phyloP scores from a whole-genome alignment of 805 yeast genomes.

The Metschnikowia sp. region DNA sequence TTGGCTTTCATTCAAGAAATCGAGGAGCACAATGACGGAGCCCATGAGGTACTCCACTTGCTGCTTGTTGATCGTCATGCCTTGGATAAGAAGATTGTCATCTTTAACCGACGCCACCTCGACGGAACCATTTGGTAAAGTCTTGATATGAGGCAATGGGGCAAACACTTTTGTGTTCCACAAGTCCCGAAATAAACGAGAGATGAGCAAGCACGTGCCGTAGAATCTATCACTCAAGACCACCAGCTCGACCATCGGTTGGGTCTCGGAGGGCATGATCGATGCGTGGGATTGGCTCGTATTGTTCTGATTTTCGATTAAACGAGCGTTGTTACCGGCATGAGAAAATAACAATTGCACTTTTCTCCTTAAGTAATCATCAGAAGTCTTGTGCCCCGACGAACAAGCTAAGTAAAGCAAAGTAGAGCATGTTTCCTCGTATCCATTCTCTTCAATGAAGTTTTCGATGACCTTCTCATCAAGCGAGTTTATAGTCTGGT shows the following conservation, averaged over 20 bases:
- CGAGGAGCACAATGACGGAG: constrained; percentile 64
- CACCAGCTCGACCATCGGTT: constrained; percentile 63
- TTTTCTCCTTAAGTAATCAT: constrained; percentile 38
- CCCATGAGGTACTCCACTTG: constrained; percentile 70
- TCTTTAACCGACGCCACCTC: constrained; percentile 39
- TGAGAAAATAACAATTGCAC: constrained; percentile 51
- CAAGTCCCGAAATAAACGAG: constrained; percentile 72
- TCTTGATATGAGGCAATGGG: constrained; percentile 39
- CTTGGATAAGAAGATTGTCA: constrained; percentile 43
- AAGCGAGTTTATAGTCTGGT: constrained; percentile 66
- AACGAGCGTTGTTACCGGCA: constrained; percentile 51
- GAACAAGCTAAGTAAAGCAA: constrained; percentile 82
- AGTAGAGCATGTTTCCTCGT: constrained; percentile 85
- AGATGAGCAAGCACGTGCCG: constrained; percentile 74
- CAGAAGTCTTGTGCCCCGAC: constrained; percentile 53
- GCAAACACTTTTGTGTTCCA: constrained; percentile 76
- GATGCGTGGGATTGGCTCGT: constrained; percentile 16
- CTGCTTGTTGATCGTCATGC: constrained; percentile 42
- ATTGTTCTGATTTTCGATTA: constrained; percentile 19
- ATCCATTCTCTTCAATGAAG: constrained; percentile 76
- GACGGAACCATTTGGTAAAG: constrained; percentile 33
- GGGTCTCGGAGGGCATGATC: constrained; percentile 23
- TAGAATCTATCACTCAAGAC: constrained; percentile 87
- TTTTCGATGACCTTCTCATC: constrained; percentile 64
- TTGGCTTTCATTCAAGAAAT: constrained; percentile 65